Conservation (phyloP, 345 rosid genomes). For the Gossypium anomalum region DNA sequence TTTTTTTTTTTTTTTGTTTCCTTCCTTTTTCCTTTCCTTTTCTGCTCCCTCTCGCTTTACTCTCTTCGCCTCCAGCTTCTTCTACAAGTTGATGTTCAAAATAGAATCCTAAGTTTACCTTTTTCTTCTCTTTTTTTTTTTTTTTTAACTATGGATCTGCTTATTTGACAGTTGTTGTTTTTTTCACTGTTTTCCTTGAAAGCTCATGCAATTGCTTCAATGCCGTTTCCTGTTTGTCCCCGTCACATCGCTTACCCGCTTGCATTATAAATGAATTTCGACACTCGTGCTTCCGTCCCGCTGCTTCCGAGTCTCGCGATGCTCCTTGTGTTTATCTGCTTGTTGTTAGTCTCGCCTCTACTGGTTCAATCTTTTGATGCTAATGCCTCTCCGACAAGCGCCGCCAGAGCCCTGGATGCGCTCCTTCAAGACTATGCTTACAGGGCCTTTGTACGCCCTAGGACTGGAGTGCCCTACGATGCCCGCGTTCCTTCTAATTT, state of each 20-base stretch:
- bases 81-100: neutral
- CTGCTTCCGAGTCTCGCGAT: conserved; percentile 53
- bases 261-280: conserved; percentile 28
- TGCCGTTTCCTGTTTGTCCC: conserved; percentile 13
- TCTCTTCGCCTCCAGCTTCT: neutral
- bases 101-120: neutral
- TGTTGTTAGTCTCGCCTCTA: conserved; percentile 24
- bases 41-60: neutral
- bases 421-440: conserved; percentile 88
- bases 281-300: conserved; percentile 50
- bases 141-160: conserved; percentile 8
- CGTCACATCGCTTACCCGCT: conserved; percentile 16
- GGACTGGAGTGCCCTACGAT: conserved; percentile 61
- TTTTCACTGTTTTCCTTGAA: conserved; percentile 1
- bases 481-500: conserved; percentile 61
- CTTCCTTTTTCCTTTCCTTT: neutral
- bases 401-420: conserved; percentile 54
- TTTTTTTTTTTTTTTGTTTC: neutral
- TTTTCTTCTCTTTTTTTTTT: neutral
- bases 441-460: conserved; percentile 59
- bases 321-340: conserved; percentile 33
- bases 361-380: conserved; percentile 30
- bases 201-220: neutral
- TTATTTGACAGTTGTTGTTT: conserved; percentile 10
- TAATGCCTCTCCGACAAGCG: conserved; percentile 5